Evolutionary conservation across 495 filamentous ascomycete genomes (phyloP).

Genomic region (Lepidopterella palustris): DNA sequence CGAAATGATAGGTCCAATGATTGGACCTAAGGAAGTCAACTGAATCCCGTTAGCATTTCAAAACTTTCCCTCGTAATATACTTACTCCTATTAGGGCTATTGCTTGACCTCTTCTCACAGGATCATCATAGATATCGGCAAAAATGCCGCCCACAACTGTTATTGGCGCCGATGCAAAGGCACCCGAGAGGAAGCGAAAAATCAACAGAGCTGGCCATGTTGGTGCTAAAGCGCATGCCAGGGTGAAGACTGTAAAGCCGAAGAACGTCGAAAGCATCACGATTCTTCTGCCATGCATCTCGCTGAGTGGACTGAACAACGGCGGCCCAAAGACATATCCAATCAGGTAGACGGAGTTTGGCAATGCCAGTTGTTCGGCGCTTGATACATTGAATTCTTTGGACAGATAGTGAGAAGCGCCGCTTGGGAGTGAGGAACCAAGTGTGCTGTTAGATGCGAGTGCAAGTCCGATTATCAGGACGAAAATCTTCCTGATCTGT

Average conservation of each 20-base stretch:
- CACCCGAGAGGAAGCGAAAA: constrained; percentile 3
- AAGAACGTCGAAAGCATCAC: constrained; percentile 2
- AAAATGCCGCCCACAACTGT: constrained; percentile 3
- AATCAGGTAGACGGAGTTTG: constrained; percentile 1
- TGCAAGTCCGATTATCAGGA: not conserved
- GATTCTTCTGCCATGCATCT: not conserved
- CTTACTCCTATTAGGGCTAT: not conserved
- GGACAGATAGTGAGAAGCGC: not conserved
- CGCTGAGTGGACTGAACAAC: constrained; percentile 2
- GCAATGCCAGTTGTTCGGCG: not conserved
- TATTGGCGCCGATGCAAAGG: not conserved
- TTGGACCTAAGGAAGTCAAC: not conserved
- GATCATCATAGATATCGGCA: constrained; percentile 6
- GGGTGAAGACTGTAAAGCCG: constrained; percentile 1
- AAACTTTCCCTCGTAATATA: constrained; percentile 3
- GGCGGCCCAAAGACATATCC: constrained; percentile 5
- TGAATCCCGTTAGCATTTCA: constrained; percentile 4
- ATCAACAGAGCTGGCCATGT: not conserved
- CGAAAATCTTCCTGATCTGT: constrained; percentile 5
- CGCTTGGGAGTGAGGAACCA: constrained; percentile 7
- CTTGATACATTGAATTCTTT: constrained; percentile 1
- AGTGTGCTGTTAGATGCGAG: constrained; percentile 1
- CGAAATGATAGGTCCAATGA: constrained; percentile 6
- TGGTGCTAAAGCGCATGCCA: constrained; percentile 3
- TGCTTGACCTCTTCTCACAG: not conserved